Base-by-base conservation (phyloP, 75 land plant species). In the Pseudotsuga menziesii region DNA sequence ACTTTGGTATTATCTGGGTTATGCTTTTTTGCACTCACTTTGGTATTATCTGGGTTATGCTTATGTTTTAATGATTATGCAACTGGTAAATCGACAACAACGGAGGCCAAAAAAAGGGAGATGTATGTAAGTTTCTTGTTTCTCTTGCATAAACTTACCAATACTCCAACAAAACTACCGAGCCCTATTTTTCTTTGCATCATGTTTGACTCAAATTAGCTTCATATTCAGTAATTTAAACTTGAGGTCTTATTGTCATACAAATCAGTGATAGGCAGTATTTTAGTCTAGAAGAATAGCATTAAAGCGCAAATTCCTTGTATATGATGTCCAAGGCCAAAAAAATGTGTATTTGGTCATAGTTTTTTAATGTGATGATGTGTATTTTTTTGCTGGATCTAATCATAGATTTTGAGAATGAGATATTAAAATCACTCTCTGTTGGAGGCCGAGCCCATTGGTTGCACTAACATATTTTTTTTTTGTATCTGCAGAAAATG, bases 401-500 rank as follows among this genome's bases (percentile, higher is more conserved):
- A 25, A 61, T 14, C 26, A 23, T 25, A 23, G 2, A 11, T 61
- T n/a, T 7, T 25, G 13, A 9, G 8, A 6, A 25, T 2, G 0
- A 11, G 13, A 12, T 12, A 26, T 61, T 23, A 27, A 25, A 27
- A 61, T 13, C 2, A 25, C 2, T 25, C 2, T 61, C 27, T 61
- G 13, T 26, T 23, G 14, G 64, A 60, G 36, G 35, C 39, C 17
- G 44, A 44, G 22, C 41, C 41, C 48, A 69, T 69, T 69, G 22
- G 41, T 41, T 69, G 54, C 9, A 54, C 54, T 48, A 48, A 59
- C 72, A 8, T 75, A 66, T 14, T 69, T 54, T 73, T 73, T 23
- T 17, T 61, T 29, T 69, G 14, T 15, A 76, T 29, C n/a, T 87
- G 85, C 94, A 97, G 99, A 96, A 91, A 83, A 76, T 97, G 78